These are phyloP conservation scores for Pichia rugopelliculosa DNA, from an alignment of 805 yeast species.

Conservation along the genomic window DNA sequence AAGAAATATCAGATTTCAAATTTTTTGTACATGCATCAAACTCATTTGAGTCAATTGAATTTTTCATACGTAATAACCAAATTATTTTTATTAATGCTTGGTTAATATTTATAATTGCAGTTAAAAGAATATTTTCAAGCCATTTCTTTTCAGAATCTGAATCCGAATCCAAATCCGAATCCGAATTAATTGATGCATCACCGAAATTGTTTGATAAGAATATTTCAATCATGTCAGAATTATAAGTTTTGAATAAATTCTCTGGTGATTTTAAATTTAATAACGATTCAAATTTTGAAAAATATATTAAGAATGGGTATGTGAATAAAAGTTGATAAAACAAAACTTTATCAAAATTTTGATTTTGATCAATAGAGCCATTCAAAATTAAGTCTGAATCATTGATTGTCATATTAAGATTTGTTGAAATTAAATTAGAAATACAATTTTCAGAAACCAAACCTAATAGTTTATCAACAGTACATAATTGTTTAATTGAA, in stretches of 20 bases:
- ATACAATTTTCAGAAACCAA: slow-evolving; percentile 14
- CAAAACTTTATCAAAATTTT: slow-evolving; percentile 7
- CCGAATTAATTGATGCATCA: neutral
- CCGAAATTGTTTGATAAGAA: neutral
- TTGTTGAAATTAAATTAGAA: slow-evolving; percentile 1
- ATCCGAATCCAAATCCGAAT: neutral
- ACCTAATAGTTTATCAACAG: slow-evolving; percentile 30
- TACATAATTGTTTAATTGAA: slow-evolving; percentile 34
- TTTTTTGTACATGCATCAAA: slow-evolving; percentile 9
- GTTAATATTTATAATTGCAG: slow-evolving; percentile 31
- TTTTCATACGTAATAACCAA: slow-evolving; percentile 26
- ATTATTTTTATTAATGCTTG: slow-evolving; percentile 33
- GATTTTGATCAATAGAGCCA: neutral
- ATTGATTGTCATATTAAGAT: neutral
- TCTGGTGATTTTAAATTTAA: slow-evolving; percentile 36
- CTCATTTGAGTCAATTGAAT: slow-evolving; percentile 5
- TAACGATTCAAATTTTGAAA: slow-evolving; percentile 27
- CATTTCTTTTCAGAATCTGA: slow-evolving; percentile 15
- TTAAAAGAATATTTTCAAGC: slow-evolving; percentile 33
- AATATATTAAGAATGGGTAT: slow-evolving; percentile 33
- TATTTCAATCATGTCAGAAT: slow-evolving; percentile 14
- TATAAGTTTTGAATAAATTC: slow-evolving; percentile 27
- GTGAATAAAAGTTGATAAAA: slow-evolving; percentile 30
- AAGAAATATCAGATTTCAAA: slow-evolving; percentile 21
- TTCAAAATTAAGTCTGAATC: neutral